These are phyloP conservation scores for Aspergillus panamensis DNA, from an alignment of 495 filamentous ascomycete species.

Conservation along the genomic window DNA sequence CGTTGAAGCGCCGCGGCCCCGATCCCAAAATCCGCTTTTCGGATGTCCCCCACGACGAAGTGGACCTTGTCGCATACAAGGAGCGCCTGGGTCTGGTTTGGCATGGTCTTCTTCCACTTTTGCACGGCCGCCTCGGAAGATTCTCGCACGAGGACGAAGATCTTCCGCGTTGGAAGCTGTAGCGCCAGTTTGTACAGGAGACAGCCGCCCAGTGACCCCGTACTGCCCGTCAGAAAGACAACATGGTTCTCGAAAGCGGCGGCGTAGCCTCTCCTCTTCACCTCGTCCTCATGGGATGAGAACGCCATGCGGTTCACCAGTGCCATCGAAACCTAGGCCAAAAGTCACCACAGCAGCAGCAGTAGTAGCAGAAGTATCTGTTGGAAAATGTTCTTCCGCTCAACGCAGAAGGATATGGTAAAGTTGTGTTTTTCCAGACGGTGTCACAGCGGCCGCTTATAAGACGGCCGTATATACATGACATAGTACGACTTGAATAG, in stretches of 20 bases:
- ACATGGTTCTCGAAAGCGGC: conserved; percentile 29
- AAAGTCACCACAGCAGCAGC: background rate
- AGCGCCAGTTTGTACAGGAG: conserved; percentile 38
- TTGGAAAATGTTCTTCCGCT: no score
- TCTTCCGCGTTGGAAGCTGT: conserved; percentile 34
- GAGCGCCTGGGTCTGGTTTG: conserved; percentile 30
- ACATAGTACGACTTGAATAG: background rate
- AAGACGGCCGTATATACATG: conserved; percentile 3
- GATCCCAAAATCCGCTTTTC: conserved; percentile 28
- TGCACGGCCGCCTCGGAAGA: conserved; percentile 27
- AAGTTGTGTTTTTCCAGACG: background rate
- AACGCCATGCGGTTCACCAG: conserved; percentile 17
- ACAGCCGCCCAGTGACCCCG: conserved; percentile 37
- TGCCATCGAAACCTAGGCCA: background rate
- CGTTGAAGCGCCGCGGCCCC: conserved; percentile 16
- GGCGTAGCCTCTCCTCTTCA: conserved; percentile 30
- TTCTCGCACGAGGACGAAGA: conserved; percentile 33
- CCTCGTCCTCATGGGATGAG: conserved; percentile 22
- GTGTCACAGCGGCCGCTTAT: background rate
- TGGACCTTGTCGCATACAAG: conserved; percentile 29
- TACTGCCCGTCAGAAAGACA: conserved; percentile 38
- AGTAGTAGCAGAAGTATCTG: no score
- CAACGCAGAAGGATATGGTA: background rate
- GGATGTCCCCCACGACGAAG: conserved; percentile 36
- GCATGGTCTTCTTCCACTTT: conserved; percentile 35